phyloP scores from a whole-genome alignment of 306 rosid species.

The Cicer judaicum region DNA sequence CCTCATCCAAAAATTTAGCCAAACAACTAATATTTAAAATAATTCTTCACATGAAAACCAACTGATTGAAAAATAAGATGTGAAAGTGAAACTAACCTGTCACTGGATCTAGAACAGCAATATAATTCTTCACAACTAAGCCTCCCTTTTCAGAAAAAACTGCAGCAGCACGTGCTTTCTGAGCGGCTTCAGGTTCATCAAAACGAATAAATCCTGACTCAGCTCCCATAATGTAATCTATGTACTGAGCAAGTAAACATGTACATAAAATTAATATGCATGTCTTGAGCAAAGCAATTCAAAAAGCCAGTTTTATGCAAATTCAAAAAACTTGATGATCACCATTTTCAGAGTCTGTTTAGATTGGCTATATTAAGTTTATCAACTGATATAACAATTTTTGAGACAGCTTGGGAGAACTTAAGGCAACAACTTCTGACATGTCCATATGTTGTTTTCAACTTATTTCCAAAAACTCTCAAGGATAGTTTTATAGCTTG shows the following conservation, averaged over 20 bases:
- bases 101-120: slow-evolving; percentile 82
- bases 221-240: slow-evolving; percentile 85
- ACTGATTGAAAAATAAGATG: not conserved
- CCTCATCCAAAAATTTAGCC: too few relatives aligned
- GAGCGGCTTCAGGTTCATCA: slow-evolving; percentile 82
- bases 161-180: slow-evolving; percentile 90
- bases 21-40: too few relatives aligned
- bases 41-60: not conserved
- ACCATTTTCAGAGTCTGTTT: not conserved
- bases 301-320: slow-evolving; percentile 34
- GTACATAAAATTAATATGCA: slow-evolving; percentile 13
- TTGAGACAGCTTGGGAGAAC: too few relatives aligned
- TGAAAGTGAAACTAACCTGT: slow-evolving; percentile 55
- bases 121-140: slow-evolving; percentile 71
- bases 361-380: too few relatives aligned
- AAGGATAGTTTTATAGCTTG: too few relatives aligned
- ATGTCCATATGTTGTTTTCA: too few relatives aligned
- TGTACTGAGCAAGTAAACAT: slow-evolving; percentile 54
- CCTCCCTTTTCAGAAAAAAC: slow-evolving; percentile 78
- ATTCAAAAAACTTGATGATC: slow-evolving; percentile 12
- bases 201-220: slow-evolving; percentile 80
- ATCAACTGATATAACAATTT: too few relatives aligned
- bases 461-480: too few relatives aligned
- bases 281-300: slow-evolving; percentile 30
- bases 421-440: too few relatives aligned